phyloP scores from a whole-genome alignment of 1,284 basidiomycete species.

The Rhodotorula sp. region DNA sequence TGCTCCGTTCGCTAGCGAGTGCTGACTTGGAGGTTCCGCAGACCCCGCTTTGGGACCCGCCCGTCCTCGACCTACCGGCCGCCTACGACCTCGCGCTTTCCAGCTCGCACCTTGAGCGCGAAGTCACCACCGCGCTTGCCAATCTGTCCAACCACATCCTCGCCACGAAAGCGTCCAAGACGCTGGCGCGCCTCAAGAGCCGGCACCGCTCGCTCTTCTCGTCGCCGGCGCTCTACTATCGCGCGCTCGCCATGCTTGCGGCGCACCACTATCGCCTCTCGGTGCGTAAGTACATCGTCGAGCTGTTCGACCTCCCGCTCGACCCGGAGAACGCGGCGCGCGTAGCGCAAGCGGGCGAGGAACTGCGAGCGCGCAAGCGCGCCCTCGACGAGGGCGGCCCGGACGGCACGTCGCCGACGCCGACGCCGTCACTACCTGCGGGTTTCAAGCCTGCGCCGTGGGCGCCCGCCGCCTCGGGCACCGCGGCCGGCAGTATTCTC shows the following conservation, averaged over 20 bases:
- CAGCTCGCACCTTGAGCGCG: constrained; percentile 71
- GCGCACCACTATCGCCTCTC: constrained; percentile 85
- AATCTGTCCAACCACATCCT: constrained; percentile 96
- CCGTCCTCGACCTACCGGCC: constrained; percentile 54
- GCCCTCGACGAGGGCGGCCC: background rate
- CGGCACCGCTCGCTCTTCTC: constrained; percentile 66
- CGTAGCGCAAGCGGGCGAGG: constrained; percentile 17
- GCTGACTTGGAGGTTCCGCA: constrained; percentile 48
- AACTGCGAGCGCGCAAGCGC: background rate
- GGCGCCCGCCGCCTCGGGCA: background rate
- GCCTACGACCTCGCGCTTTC: constrained; percentile 59
- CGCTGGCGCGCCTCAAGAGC: constrained; percentile 78
- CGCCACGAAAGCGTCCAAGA: constrained; percentile 85
- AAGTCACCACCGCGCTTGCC: constrained; percentile 84
- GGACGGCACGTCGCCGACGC: background rate
- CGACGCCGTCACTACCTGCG: background rate
- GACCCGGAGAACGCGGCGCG: background rate
- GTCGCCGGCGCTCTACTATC: constrained; percentile 74
- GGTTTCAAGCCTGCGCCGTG: background rate
- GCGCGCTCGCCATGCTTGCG: constrained; percentile 80
- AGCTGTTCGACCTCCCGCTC: constrained; percentile 73
- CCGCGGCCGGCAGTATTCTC: background rate
- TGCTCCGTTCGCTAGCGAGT: too few relatives aligned
- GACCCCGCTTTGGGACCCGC: constrained; percentile 74
- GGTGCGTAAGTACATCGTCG: constrained; percentile 86